A percentile compares a stretch with the other conserved stretches of the same genome.
Evolutionary conservation across 495 filamentous ascomycete species (phyloP).

Genomic region (Talaromyces nanjingensis): DNA sequence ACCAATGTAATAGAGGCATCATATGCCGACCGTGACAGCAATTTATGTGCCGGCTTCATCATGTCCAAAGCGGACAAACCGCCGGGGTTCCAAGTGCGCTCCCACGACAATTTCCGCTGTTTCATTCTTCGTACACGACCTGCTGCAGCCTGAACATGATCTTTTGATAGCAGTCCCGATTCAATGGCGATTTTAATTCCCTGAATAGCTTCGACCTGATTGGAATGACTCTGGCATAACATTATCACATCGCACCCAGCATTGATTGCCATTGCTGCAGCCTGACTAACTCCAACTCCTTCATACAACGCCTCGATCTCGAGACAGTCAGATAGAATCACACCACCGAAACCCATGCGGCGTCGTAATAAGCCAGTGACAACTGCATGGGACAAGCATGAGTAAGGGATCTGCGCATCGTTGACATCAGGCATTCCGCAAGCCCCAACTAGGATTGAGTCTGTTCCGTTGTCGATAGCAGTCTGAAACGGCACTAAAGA

Average conservation of each 20-base stretch:
- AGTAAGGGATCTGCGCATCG: conserved; percentile 1
- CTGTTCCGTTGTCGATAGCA: conserved; percentile 3
- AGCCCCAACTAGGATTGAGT: conserved; percentile 5
- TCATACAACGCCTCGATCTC: conserved; percentile 8
- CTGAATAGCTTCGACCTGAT: conserved; percentile 6
- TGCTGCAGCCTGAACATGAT: background rate
- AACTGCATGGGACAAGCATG: conserved; percentile 2
- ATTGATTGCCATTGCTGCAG: conserved; percentile 7
- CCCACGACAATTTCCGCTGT: conserved; percentile 5
- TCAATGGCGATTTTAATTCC: conserved; percentile 3
- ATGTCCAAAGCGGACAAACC: background rate
- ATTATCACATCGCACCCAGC: conserved; percentile 8
- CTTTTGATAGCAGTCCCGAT: background rate
- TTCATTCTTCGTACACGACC: conserved; percentile 5
- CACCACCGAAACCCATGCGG: conserved; percentile 6
- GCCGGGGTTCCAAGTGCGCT: conserved; percentile 2
- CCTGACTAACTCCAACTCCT: conserved; percentile 6
- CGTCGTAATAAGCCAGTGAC: conserved; percentile 8
- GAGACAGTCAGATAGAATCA: conserved; percentile 7
- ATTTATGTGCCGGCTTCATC: background rate
- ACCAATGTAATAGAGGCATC: conserved; percentile 5
- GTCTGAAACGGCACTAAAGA: conserved; percentile 5
- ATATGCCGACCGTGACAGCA: background rate
- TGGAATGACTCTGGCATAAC: conserved; percentile 9
- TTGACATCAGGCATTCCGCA: conserved; percentile 7